These are phyloP conservation scores for Russula sp. DNA, from an alignment of 768 basidiomycete species.

Conservation along the genomic window DNA sequence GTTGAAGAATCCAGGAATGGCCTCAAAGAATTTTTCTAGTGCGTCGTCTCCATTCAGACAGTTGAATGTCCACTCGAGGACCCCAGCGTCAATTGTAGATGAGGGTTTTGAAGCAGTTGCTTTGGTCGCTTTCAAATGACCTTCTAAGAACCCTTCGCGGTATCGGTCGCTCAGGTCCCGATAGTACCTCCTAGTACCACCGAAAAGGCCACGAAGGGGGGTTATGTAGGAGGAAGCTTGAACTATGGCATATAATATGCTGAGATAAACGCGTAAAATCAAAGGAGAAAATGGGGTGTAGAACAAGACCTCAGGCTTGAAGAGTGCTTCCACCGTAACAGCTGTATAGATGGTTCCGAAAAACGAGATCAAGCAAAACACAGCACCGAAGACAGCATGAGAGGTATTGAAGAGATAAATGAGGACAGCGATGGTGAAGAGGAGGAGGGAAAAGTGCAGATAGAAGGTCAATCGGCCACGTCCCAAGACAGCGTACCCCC, in stretches of 20 bases:
- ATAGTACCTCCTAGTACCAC: not conserved
- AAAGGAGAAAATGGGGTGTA: not conserved
- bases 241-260: not conserved
- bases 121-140: not conserved
- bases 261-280: not conserved
- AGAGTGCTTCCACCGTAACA: not conserved
- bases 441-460: not conserved
- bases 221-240: not conserved
- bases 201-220: not conserved
- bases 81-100: not conserved
- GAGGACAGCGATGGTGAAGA: not conserved
- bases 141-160: not conserved
- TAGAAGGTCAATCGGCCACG: not conserved
- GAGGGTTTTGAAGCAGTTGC: not conserved
- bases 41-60: not conserved
- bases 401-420: not conserved
- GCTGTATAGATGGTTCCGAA: too few relatives aligned
- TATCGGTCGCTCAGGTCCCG: not conserved
- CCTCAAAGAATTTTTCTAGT: not conserved
- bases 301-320: too few relatives aligned
- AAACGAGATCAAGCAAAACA: not conserved
- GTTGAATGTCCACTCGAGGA: not conserved
- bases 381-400: not conserved
- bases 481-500: not conserved
- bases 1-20: slow-evolving; percentile 2